Base-by-base conservation (phyloP, 1,284 basidiomycete genomes). In the Hypsizygus ulmarius region DNA sequence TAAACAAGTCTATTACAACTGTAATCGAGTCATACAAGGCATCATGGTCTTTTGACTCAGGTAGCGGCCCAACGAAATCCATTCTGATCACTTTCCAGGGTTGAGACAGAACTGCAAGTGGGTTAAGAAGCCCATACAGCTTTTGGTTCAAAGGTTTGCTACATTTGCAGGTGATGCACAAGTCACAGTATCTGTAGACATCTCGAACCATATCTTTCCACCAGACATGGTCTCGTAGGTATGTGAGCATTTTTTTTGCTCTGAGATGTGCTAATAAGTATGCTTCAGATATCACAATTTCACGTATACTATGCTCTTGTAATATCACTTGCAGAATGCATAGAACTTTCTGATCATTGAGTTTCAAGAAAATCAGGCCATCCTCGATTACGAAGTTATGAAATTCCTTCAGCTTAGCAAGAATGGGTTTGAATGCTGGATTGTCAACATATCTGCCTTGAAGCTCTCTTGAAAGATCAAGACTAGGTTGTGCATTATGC, bases 71-170 rank as follows among this genome's bases (percentile, higher is more conserved):
- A 5, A 63, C 55, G 39, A 63, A 74, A 46, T 77, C 73, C 1
- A 77, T 68, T 0, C 66, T 64, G 1, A 75, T 64, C 1, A 56
- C 34, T 16, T 69, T 59, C 67, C 68, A 72, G 6, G 67, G 65
- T 1, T 52, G 30, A 1, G 25, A 39, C 0, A 66, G 68, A 0
- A 69, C 50, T 1, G 45, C 16, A 0, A 73, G 53, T 0, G 67
- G 59, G 14, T 68, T 60, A 3, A 73, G 52, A 2, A 67, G 38
- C 0, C 72, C 68, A 45, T 59, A 66, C 0, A 66, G 66, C 35
- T 56, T 56, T 14, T 65, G 62, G 25, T 56, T 68, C 2, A 21
- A 40, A 0, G 62, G 55, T 35, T 68, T 70, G 15, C 49, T 61
- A 0, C 40, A 10, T 14, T 53, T 46, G 39, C 70, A 73, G 0